Base-by-base conservation (phyloP, 2,329 filamentous ascomycete species). In the Verticillium albo-atrum region DNA sequence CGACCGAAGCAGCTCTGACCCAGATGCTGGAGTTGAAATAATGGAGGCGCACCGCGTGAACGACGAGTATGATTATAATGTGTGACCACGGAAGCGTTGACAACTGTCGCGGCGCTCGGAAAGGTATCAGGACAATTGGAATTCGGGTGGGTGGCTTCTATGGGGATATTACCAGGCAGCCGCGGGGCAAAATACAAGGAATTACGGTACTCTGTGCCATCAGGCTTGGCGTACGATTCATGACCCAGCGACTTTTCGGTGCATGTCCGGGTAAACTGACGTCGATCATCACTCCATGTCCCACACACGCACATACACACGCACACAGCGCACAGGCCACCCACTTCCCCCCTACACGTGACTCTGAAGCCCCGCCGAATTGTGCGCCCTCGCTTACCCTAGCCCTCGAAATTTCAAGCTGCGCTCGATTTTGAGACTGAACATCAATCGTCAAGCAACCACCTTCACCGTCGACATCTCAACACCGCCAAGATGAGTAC, bases 1-100 rank as follows among this genome's bases (percentile, higher is more conserved):
- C 87, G 20, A 86, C 85, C n/a, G 89, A 92, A 68, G 75, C 77
- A 9, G 82, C 79, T 14, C 71, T 92, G 71, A 85, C 77, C 68
- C 79, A 83, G 60, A 85, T 90, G 74, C 69, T 92, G 65, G 85
- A 87, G 64, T 76, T 86, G 17, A 73, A 82, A 65, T 71, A 69
- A 50, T 77, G 66, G 70, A n/a, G 34, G 30, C n/a, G 30, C 30
- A 14, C 15, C 7, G 52, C 7, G 52, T 7, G 5, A 32, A 34
- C 10, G 25, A 35, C 28, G 32, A 25, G 53, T 55, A 55, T 30
- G 53, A 53, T 17, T 28, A 20, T 50, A 23, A 14, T 50, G n/a
- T 50, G 10, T 23, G 42, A 50, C 20, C 20, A 25, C 20, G 42
- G 20, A 20, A 23, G 42, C 42, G 42, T 20, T 23, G 17, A 50